Conservation (phyloP, 345 rosid genomes). For the Moricandia arvensis region DNA sequence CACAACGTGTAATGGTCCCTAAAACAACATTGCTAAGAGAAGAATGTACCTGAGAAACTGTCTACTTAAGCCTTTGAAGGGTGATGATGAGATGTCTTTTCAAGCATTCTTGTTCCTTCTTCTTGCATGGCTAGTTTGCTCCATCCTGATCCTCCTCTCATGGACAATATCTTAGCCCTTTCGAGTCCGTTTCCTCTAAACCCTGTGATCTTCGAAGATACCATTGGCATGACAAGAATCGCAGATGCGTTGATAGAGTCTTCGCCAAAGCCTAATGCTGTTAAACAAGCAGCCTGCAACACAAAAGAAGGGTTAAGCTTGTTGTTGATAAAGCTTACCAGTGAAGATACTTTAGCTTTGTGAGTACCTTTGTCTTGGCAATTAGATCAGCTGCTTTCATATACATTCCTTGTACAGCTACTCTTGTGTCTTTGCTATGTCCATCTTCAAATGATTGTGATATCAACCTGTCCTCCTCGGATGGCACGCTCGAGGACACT, state of each 20-base stretch:
- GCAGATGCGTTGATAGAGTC: constrained; percentile 96
- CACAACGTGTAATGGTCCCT: constrained; percentile 25
- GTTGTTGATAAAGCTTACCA: background rate
- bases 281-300: constrained; percentile 68
- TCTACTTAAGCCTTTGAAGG: constrained; percentile 27
- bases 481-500: constrained; percentile 51
- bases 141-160: constrained; percentile 69
- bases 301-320: background rate
- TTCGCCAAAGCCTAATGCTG: constrained; percentile 77
- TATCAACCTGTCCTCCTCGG: constrained; percentile 68
- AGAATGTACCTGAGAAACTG: constrained; percentile 29
- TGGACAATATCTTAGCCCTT: constrained; percentile 57
- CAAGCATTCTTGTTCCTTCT: constrained; percentile 42
- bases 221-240: constrained; percentile 94
- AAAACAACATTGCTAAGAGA: constrained; percentile 15
- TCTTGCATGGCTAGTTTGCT: constrained; percentile 43
- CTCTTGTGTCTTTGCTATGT: constrained; percentile 63
- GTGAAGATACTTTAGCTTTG: background rate
- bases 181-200: constrained; percentile 74
- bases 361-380: constrained; percentile 74
- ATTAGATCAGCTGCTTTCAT: constrained; percentile 53
- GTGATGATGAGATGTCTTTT: constrained; percentile 25
- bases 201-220: constrained; percentile 87
- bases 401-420: constrained; percentile 53
- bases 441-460: constrained; percentile 45